These are phyloP conservation scores for Cryptomeria japonica DNA, from an alignment of 75 land plant species.

Conservation along the genomic window DNA sequence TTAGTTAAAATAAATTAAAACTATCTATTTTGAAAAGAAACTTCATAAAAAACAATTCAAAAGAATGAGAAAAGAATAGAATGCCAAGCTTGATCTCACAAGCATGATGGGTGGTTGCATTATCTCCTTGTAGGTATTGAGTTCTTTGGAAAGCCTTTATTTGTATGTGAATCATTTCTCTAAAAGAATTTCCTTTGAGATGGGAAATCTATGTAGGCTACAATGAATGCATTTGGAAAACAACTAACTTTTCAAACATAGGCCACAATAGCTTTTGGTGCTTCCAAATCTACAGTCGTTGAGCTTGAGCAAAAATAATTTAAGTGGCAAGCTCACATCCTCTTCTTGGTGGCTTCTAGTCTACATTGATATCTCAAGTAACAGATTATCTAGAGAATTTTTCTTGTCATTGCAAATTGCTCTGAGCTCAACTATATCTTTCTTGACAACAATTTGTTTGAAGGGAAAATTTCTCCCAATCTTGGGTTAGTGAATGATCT, in stretches of 20 bases:
- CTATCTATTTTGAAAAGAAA: no score
- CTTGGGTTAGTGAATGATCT: conserved; percentile 38
- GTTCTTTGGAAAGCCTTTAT: conserved; percentile 32
- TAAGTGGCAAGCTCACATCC: conserved; percentile 53
- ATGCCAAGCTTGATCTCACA: no score
- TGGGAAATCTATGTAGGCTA: conserved; percentile 43
- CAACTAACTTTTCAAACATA: conserved; percentile 56
- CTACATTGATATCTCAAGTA: conserved; percentile 38
- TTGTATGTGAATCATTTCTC: conserved; percentile 46
- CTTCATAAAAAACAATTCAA: no score
- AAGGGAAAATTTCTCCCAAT: conserved; percentile 48
- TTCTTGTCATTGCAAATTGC: conserved; percentile 48
- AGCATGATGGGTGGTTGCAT: no score
- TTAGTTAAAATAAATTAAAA: no score
- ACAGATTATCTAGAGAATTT: conserved; percentile 58
- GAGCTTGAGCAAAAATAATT: conserved; percentile 40
- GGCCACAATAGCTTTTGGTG: conserved; percentile 43
- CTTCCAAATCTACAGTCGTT: conserved; percentile 35
- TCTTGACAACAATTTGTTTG: conserved; percentile 38
- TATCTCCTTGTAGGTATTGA: no score
- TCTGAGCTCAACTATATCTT: conserved; percentile 28
- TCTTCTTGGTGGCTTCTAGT: conserved; percentile 45
- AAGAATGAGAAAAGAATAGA: no score
- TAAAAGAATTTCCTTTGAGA: conserved; percentile 60
- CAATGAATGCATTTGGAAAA: conserved; percentile 45